These are phyloP conservation scores for Neurospora sp. DNA, from an alignment of 495 filamentous ascomycete species.

Conservation along the genomic window DNA sequence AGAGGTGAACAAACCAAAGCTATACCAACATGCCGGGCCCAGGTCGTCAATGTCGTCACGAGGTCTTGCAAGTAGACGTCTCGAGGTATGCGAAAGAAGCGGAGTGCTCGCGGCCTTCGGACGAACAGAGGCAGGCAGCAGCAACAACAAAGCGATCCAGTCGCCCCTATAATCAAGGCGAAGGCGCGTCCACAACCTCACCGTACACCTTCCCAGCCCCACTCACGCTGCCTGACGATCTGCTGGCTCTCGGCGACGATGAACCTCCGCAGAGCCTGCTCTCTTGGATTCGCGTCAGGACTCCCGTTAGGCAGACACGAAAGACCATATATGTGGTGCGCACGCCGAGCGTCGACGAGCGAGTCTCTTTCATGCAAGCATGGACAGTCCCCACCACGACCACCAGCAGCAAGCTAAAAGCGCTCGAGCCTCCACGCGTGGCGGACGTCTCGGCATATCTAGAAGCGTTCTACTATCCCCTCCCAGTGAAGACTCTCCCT, in stretches of 20 bases:
- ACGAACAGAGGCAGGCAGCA: slow-evolving; percentile 20
- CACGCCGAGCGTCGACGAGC: slow-evolving; percentile 27
- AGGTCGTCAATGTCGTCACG: slow-evolving; percentile 14
- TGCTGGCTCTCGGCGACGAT: slow-evolving; percentile 43
- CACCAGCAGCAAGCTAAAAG: not conserved
- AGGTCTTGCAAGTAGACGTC: slow-evolving; percentile 18
- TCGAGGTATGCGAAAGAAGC: slow-evolving; percentile 21
- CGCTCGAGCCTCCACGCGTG: slow-evolving; percentile 7
- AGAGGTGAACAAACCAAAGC: not conserved
- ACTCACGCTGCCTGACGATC: slow-evolving; percentile 50
- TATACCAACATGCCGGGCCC: not conserved
- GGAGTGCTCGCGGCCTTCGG: slow-evolving; percentile 13
- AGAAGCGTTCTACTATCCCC: slow-evolving; percentile 49
- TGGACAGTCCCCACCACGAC: slow-evolving; percentile 26
- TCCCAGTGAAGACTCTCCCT: slow-evolving; percentile 39
- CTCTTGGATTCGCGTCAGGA: slow-evolving; percentile 44
- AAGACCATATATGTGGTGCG: slow-evolving; percentile 46
- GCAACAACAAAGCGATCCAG: slow-evolving; percentile 7
- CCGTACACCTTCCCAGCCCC: slow-evolving; percentile 46
- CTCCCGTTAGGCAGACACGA: slow-evolving; percentile 35
- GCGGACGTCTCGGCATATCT: slow-evolving; percentile 43
- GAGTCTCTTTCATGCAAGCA: slow-evolving; percentile 22
- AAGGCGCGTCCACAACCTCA: not conserved
- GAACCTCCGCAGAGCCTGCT: slow-evolving; percentile 47
- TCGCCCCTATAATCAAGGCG: not conserved